Conservation (phyloP, 1,284 basidiomycete species). For the Fomitopsis betulina region DNA sequence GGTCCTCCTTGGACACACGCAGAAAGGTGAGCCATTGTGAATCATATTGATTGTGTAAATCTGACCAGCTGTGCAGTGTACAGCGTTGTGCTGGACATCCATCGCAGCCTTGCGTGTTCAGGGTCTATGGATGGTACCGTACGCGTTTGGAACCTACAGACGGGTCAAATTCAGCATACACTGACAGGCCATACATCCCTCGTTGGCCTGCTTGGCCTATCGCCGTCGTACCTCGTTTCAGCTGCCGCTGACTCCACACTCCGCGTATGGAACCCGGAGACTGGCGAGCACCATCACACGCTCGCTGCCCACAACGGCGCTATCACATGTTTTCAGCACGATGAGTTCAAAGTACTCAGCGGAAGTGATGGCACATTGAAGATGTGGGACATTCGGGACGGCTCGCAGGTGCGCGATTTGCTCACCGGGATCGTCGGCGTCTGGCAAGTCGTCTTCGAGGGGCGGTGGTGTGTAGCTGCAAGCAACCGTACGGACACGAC, state of each 20-base stretch:
- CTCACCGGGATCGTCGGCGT: conserved; percentile 87
- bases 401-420: conserved; percentile 79
- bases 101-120: conserved; percentile 84
- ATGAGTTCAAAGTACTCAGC: conserved; percentile 92
- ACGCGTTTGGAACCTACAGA: conserved; percentile 85
- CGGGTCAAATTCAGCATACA: conserved; percentile 75
- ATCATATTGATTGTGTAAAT: neutral
- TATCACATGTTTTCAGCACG: conserved; percentile 96
- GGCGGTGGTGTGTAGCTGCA: conserved; percentile 88
- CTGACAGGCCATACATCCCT: conserved; percentile 86
- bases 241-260: conserved; percentile 93
- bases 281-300: conserved; percentile 73
- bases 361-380: conserved; percentile 95
- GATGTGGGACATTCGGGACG: conserved; percentile 92
- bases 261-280: conserved; percentile 87
- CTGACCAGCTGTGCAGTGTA: conserved; percentile 55
- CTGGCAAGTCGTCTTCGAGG: conserved; percentile 95
- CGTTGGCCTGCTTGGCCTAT: conserved; percentile 84
- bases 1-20: conserved; percentile 81
- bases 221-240: conserved; percentile 84
- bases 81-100: conserved; percentile 83
- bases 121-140: conserved; percentile 97
- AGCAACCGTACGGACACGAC: conserved; percentile 80
- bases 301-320: conserved; percentile 88
- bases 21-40: conserved; percentile 63